Evolutionary conservation across 495 filamentous ascomycete species (phyloP), one percentile per base, ranked within the genome.

Genomic region (Annulohypoxylon moriforme): DNA sequence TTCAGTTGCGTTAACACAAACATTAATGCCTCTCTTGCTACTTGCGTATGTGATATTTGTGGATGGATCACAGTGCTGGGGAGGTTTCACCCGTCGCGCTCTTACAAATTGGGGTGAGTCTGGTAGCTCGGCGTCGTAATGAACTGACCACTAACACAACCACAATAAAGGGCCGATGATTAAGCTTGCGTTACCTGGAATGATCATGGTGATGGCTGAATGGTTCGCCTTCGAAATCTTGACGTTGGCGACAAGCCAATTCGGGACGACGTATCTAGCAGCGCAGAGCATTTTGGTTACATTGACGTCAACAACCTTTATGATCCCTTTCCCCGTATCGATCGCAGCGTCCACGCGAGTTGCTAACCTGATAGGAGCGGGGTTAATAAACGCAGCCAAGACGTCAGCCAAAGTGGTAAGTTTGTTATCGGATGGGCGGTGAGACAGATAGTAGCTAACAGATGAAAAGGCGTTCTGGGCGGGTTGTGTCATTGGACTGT

Each of bases 141-240:
- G 31, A 18, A 20, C 18, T 42, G 6, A 47, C 20, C 13, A 60
- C 61, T 77, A 40, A 72, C 74, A 56, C 22, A 50, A 6, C 10
- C 74, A 56, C 22, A 50, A 6, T 8, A 27, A 50, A 80, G 73
- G 75, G 4, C 92, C 91, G 0, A 96, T 96, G 94, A 86, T 98
- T 74, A 83, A 87, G 57, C 89, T 98, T 14, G 93, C 94, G 0
- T 78, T 97, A 16, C 94, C 91, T 0, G 94, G 94, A 3, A 87
- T 97, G 76, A 79, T 96, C 44, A 97, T 97, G 93, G 91, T 98
- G 1, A 90, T 96, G 77, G 94, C 94, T 6, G 95, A 97, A 76
- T 95, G 89, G 79, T 86, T 97, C 4, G 93, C 93, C 16, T 94
- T 96, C 71, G 93, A 94, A 75, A 85, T 94, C 40, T 78, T 96